Conservation (phyloP, 495 filamentous ascomycete species). For the Rusavskia elegans region DNA sequence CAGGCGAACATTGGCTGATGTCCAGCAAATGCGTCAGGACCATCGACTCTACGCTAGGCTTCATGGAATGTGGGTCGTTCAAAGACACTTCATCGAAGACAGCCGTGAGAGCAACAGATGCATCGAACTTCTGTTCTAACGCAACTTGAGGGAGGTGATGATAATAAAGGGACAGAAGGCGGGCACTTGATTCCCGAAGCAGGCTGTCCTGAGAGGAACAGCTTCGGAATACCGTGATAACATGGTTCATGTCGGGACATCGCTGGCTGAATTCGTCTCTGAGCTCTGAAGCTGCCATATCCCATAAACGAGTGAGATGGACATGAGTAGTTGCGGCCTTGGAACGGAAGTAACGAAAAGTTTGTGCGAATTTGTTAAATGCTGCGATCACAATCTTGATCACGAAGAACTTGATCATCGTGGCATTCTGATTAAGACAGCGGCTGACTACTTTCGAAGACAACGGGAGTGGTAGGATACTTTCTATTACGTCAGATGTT, state of each 20-base stretch:
- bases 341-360: constrained; percentile 28
- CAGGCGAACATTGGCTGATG: constrained; percentile 60
- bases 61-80: constrained; percentile 26
- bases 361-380: constrained; percentile 60
- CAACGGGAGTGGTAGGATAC: constrained; percentile 70
- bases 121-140: constrained; percentile 70
- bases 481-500: constrained; percentile 56
- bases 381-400: constrained; percentile 60
- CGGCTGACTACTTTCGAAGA: constrained; percentile 57
- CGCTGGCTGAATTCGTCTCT: constrained; percentile 59
- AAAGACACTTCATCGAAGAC: constrained; percentile 32
- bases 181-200: constrained; percentile 61
- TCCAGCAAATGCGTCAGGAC: constrained; percentile 61
- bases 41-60: constrained; percentile 37
- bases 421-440: constrained; percentile 59
- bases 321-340: background rate
- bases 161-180: constrained; percentile 64
- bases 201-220: constrained; percentile 50
- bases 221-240: constrained; percentile 50
- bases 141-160: constrained; percentile 66
- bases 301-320: constrained; percentile 28
- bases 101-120: constrained; percentile 55
- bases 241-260: constrained; percentile 63
- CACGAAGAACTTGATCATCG: constrained; percentile 68
- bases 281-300: constrained; percentile 45